Evolutionary conservation across 2,329 filamentous ascomycete genomes (phyloP), one percentile per base, ranked within the genome.

Genomic region (Aaosphaeria arxii): DNA sequence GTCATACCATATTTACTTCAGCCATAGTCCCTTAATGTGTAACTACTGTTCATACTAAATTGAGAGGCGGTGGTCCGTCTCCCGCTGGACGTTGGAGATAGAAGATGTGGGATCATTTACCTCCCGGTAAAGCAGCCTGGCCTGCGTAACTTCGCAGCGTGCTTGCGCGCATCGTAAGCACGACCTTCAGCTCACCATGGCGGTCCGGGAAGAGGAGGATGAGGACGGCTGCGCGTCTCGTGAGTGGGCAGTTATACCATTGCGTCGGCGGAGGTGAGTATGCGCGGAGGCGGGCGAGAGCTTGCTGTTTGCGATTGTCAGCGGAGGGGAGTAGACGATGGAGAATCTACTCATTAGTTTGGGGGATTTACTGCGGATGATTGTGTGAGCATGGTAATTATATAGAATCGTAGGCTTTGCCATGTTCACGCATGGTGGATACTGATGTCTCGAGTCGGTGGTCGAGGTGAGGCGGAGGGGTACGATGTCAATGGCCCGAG

Each of bases 151-250:
- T 82, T 61, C 77, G 80, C 50, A 85, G 66, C 30, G 77, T 80
- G 46, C 77, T 77, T 42, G 81, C 78, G 49, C 83, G 75, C 65
- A 85, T 83, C 3, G 83, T 86, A 45, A 86, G 73, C 11, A 85
- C 80, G 7, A 85, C 80, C 52, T 79, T 82, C 50, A 97, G 74
- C 57, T 95, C 88, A 38, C 92, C 92, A 53, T 80, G 77, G 40
- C 81, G 80, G 70, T 96, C 92, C 33, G 91, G 89, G 67, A 94
- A 96, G 1, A 97, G 80, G 45, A 97, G 79, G 43, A 97, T 80
- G 46, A 97, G 74, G 38, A 97, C 92, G 28, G 92, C 91, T 11
- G 92, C 92, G 56, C 91, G 84, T 52, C 89, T 82, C 11, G 74
- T 76, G 6, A 84, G 62, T 1, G 82, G 82, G 39, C 82, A 77